Base-by-base conservation (phyloP, 2,329 filamentous ascomycete genomes). In the Cyphellophora europaea region DNA sequence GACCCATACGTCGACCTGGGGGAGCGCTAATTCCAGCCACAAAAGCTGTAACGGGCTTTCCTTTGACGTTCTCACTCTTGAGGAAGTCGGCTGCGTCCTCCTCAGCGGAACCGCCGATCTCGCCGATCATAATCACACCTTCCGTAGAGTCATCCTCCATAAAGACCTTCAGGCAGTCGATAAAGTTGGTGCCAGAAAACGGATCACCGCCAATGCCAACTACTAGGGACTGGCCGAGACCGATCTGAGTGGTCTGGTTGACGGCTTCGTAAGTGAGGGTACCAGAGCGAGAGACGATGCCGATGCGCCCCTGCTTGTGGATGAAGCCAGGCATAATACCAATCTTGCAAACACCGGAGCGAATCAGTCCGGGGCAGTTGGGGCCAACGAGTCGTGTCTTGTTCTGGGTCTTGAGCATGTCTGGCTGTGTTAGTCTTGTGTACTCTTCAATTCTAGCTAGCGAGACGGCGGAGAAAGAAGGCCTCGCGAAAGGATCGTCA, bases 311-410 rank as follows among this genome's bases (percentile, higher is more conserved):
- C 65, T 88, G 86, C 78, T 96, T 96, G 79, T 98, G 91, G 71
- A 98, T 96, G 75, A 96, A 95, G 55, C 91, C 91, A 48, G 91
- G 86, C 91, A 98, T 96, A 71, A 98, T 98, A 60, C 91, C 91
- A 58, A 98, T 96, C 74, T 98, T 98, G 79, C 91, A 98, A 77
- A 93, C 89, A 54, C 89, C 91, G n/a, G 44, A 44, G 12, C 41
- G 89, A 65, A 96, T 96, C 67, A 96, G 89, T 62, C 89, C 91
- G 47, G 91, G 91, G 73, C 91, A 98, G 74, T 96, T 98, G 57
- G 89, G 89, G 51, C 89, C 89, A 44, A 96, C 87, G 55, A 98
- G 76, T 59, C 91, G 83, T 50, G 89, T 95, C 77, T 96, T 96
- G 72, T 70, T 79, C 71, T 98, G 91, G 37, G 88, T 85, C 77